A percentile compares a stretch with the other conserved stretches of the same genome.
These are phyloP conservation scores for Camellia sinensis DNA, from an alignment of 148 eudicot species.

Conservation along the genomic window DNA sequence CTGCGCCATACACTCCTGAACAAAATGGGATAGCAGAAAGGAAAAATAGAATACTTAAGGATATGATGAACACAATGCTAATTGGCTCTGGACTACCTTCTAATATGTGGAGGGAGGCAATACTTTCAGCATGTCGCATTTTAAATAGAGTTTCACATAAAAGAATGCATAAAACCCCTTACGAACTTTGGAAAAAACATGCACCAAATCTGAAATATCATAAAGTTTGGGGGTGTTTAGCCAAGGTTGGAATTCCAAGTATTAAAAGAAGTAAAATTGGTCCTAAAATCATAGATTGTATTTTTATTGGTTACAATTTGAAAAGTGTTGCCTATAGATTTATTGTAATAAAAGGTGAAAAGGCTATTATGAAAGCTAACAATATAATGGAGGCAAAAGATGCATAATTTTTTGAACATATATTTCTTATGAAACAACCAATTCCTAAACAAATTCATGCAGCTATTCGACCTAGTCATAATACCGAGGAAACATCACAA, in stretches of 20 bases:
- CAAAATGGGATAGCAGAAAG: background rate
- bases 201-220: background rate
- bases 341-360: background rate
- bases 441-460: background rate
- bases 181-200: slow-evolving; percentile 14
- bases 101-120: slow-evolving; percentile 15
- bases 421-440: background rate
- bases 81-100: background rate
- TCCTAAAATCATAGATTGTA: background rate
- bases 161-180: slow-evolving; percentile 13
- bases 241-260: background rate
- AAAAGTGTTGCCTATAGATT: slow-evolving; percentile 18
- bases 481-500: too few relatives aligned
- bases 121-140: slow-evolving; percentile 11
- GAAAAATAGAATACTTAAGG: slow-evolving; percentile 20
- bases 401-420: slow-evolving; percentile 18
- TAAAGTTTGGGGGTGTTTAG: background rate
- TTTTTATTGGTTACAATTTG: slow-evolving; percentile 7
- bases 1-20: slow-evolving; percentile 9
- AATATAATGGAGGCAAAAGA: slow-evolving; percentile 12
- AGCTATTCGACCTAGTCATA: background rate
- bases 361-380: background rate
- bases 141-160: slow-evolving; percentile 8
- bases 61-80: slow-evolving; percentile 16
- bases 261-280: slow-evolving; percentile 14